phyloP scores from a whole-genome alignment of 2,329 filamentous ascomycete genomes.

The Elsinoe arachidis region DNA sequence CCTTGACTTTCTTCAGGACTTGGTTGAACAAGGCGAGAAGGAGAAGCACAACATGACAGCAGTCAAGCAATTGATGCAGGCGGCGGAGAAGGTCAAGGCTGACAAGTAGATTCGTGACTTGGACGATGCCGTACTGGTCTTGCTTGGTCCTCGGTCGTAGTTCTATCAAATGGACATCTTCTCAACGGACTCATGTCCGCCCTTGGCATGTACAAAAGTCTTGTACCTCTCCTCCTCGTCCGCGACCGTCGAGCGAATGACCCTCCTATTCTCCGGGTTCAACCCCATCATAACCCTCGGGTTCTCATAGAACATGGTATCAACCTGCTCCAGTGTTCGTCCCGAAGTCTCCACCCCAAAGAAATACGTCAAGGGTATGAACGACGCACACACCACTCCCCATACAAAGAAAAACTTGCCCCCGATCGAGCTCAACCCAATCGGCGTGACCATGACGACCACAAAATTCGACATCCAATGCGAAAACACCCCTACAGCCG shows the following conservation, averaged over 20 bases:
- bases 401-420: slow-evolving; percentile 51
- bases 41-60: background rate
- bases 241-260: slow-evolving; percentile 18
- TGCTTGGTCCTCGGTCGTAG: too few relatives aligned
- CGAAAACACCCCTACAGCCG: slow-evolving; percentile 33
- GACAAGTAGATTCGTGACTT: too few relatives aligned
- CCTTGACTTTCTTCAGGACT: background rate
- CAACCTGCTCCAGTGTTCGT: slow-evolving; percentile 22
- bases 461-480: slow-evolving; percentile 44
- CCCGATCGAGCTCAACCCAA: slow-evolving; percentile 22
- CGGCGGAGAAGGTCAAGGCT: background rate
- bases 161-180: background rate
- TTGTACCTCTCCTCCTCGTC: slow-evolving; percentile 23
- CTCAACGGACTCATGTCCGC: background rate
- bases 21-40: background rate
- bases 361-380: slow-evolving; percentile 39
- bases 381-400: slow-evolving; percentile 43
- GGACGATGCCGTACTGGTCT: too few relatives aligned
- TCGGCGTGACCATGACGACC: slow-evolving; percentile 24
- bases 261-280: slow-evolving; percentile 23
- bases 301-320: slow-evolving; percentile 25
- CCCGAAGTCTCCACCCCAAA: slow-evolving; percentile 26
- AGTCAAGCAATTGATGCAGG: background rate
- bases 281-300: slow-evolving; percentile 27
- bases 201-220: slow-evolving; percentile 15